Base-by-base conservation (phyloP, 306 rosid species). In the Medicago arabica region DNA sequence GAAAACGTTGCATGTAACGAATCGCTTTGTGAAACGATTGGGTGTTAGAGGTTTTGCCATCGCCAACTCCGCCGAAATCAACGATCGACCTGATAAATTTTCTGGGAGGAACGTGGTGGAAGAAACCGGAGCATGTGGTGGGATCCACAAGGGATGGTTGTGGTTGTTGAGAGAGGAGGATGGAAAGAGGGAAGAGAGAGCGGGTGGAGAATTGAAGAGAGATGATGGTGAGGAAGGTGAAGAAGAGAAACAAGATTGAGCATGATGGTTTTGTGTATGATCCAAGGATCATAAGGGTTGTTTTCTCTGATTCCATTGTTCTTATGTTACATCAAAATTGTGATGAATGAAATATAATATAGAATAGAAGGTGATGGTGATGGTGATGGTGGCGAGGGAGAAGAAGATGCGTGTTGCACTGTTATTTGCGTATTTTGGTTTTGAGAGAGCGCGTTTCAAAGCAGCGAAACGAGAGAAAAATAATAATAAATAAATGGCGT, bases 1-100 rank as follows among this genome's bases (percentile, higher is more conserved):
- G 84, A 77, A 89, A 89, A 2, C 86, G 71, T 59, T 85, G 88
- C 97, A 92, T 81, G 87, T 83, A 83, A 5, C 79, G 58, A 7
- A 89, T 41, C 31, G 97, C 99, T 81, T 44, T 77, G 53, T 88
- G 84, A 75, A 95, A 90, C 69, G 96, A 51, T 28, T 82, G 90
- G 6, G 97, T 95, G 57, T 95, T 91, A 5, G 92, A 95, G 40
- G 93, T 92, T 9, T 40, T 77, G 4, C 97, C 97, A 64, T 95
- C 97, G 5, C 96, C 92, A 5, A 92, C 90, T 5, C 90, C 99
- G 0, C 96, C 97, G 77, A 95, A 95, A 23, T 90, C 99, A 34
- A 39, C 54, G 58, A 95, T 84, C 50, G 96, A 95, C 91, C 47
- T 82, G 50, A 84, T 86, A 14, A 54, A 16, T 85, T 76, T 84